Conservation (phyloP, 495 filamentous ascomycete species). For the Penicillium coprophilum region DNA sequence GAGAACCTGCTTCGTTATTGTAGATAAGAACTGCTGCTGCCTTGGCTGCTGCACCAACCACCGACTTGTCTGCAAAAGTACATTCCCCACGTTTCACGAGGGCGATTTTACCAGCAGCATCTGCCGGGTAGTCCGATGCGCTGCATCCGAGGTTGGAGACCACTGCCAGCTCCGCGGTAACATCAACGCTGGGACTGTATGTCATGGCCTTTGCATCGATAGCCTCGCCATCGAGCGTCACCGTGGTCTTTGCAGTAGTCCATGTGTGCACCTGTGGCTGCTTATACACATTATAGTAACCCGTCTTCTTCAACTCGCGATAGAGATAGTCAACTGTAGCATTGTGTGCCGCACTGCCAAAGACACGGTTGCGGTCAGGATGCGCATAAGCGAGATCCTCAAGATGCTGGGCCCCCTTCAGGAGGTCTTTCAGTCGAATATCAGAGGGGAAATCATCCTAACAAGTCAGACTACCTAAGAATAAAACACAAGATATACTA, state of each 20-base stretch:
- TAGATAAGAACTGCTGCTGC: slow-evolving; percentile 62
- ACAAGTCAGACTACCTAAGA: not conserved
- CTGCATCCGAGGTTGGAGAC: slow-evolving; percentile 59
- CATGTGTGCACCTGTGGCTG: slow-evolving; percentile 54
- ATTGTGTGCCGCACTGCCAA: slow-evolving; percentile 61
- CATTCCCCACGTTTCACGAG: slow-evolving; percentile 64
- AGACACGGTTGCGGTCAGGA: slow-evolving; percentile 54
- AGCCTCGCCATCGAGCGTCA: slow-evolving; percentile 31
- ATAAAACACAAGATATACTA: not conserved
- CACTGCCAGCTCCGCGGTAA: slow-evolving; percentile 43
- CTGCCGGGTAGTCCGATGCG: slow-evolving; percentile 54
- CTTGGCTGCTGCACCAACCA: slow-evolving; percentile 57
- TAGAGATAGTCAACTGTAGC: slow-evolving; percentile 64
- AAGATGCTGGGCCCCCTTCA: slow-evolving; percentile 39
- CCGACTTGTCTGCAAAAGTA: slow-evolving; percentile 59
- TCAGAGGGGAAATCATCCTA: slow-evolving; percentile 15
- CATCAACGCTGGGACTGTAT: slow-evolving; percentile 50
- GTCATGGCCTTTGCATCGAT: slow-evolving; percentile 36
- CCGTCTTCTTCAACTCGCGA: slow-evolving; percentile 45
- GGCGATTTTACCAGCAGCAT: slow-evolving; percentile 56
- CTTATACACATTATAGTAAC: slow-evolving; percentile 60
- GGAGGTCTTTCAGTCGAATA: slow-evolving; percentile 33
- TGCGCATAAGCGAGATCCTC: slow-evolving; percentile 48
- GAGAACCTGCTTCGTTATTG: slow-evolving; percentile 58
- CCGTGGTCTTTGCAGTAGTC: slow-evolving; percentile 28